phyloP scores from a whole-genome alignment of 2,329 filamentous ascomycete species.

The Phyllosticta capitalensis region DNA sequence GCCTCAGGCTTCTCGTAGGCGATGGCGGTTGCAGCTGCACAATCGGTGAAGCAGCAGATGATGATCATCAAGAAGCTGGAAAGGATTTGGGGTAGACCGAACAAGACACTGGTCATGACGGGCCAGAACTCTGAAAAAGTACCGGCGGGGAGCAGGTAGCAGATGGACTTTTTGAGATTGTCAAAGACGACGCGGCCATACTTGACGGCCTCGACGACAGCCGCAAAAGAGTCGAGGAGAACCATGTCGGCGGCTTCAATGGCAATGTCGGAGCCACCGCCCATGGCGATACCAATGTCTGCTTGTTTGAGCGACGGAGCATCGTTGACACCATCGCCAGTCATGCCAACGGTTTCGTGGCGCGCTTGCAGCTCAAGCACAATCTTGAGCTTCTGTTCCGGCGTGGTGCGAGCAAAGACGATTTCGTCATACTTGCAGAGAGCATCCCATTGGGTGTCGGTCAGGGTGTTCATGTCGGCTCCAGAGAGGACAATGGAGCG shows the following conservation, averaged over 20 bases:
- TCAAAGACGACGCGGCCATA: constrained; percentile 71
- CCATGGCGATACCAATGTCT: constrained; percentile 52
- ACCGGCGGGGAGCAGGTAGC: constrained; percentile 65
- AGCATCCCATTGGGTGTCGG: constrained; percentile 58
- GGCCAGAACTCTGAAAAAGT: constrained; percentile 68
- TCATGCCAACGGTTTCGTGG: constrained; percentile 46
- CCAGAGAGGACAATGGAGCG: constrained; percentile 23
- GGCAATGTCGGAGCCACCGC: constrained; percentile 49
- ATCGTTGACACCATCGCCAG: constrained; percentile 41
- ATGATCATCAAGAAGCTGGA: constrained; percentile 61
- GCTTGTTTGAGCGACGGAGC: constrained; percentile 48
- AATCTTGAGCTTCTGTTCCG: constrained; percentile 70
- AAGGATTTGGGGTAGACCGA: constrained; percentile 64
- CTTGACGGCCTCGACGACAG: constrained; percentile 61
- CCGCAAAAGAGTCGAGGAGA: constrained; percentile 58
- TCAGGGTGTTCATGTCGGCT: constrained; percentile 51
- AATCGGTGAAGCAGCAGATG: constrained; percentile 63
- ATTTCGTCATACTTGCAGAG: constrained; percentile 60
- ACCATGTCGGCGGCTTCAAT: constrained; percentile 56
- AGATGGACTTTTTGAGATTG: constrained; percentile 67
- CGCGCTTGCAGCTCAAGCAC: constrained; percentile 62
- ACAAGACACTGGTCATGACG: constrained; percentile 61
- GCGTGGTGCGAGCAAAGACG: constrained; percentile 67
- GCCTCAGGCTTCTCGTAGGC: constrained; percentile 71
- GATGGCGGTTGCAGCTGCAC: constrained; percentile 60